phyloP scores from a whole-genome alignment of 192 early-diverging fungal genomes.

The Gonapodya prolifera region DNA sequence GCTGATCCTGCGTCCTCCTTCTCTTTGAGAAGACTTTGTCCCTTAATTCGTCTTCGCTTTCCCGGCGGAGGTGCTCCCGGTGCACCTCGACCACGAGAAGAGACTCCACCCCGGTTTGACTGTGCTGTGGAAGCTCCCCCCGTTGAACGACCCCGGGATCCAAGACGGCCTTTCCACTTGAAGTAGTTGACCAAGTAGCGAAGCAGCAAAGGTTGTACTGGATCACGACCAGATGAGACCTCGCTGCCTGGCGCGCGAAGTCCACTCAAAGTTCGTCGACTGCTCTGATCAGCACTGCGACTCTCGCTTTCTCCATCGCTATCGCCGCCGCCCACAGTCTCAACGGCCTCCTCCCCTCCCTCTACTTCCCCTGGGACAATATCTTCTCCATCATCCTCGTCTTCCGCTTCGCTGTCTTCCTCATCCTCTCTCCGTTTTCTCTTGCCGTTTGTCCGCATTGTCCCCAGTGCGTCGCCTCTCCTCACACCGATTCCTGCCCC shows the following conservation, averaged over 20 bases:
- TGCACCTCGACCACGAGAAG: no score
- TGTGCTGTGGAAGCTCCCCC: no score
- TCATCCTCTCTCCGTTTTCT: conserved; percentile 2
- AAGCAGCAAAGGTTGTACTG: no score
- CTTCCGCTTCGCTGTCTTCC: conserved; percentile 15
- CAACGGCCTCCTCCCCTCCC: no score
- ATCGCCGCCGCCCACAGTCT: no score
- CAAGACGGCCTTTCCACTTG: conserved; percentile 45
- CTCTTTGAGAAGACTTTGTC: neutral
- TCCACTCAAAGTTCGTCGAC: neutral
- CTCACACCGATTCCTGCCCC: no score
- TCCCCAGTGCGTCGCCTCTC: no score
- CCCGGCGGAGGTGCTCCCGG: conserved; percentile 29
- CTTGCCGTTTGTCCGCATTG: neutral
- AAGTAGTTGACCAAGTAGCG: conserved; percentile 57
- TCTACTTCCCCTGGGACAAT: no score
- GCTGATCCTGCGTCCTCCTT: conserved; percentile 9
- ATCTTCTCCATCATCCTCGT: neutral
- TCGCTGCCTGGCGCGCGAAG: no score
- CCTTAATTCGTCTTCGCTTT: conserved; percentile 17
- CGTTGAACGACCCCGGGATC: no score
- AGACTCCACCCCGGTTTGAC: no score
- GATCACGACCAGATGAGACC: no score
- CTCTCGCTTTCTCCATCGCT: conserved; percentile 1
- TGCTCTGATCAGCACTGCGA: conserved; percentile 1